Conservation (phyloP, 2,329 filamentous ascomycete species). For the Cladosporium sp. region DNA sequence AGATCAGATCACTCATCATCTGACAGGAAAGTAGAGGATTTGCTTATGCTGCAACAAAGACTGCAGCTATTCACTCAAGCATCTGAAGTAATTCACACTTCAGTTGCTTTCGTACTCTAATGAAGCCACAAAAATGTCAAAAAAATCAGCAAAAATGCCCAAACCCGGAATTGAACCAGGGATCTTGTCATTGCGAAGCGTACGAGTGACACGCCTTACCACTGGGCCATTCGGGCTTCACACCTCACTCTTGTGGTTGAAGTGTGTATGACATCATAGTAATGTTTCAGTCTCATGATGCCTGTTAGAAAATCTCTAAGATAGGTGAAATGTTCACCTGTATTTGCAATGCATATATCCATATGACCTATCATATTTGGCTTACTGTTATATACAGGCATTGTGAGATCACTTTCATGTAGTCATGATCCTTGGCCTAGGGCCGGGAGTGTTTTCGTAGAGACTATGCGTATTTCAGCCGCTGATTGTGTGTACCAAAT, state of each 20-base stretch:
- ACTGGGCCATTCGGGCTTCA: not conserved
- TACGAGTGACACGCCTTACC: slow-evolving; percentile 13
- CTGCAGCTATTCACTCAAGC: not conserved
- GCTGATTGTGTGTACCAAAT: not conserved
- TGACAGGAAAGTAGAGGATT: not conserved
- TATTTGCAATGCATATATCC: too few relatives aligned
- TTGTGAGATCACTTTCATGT: not conserved
- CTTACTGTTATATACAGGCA: not conserved
- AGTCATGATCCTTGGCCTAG: not conserved
- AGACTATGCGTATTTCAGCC: not conserved
- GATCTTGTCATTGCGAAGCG: not conserved
- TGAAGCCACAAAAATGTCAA: not conserved
- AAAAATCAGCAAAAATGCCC: not conserved
- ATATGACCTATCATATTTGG: not conserved
- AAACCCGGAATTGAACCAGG: not conserved
- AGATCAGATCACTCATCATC: not conserved
- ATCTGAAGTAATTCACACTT: not conserved
- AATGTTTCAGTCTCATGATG: too few relatives aligned
- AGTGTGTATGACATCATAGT: too few relatives aligned
- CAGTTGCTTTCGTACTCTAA: not conserved
- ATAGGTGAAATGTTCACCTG: too few relatives aligned
- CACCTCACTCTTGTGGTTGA: too few relatives aligned
- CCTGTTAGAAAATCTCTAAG: too few relatives aligned
- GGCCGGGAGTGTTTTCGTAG: not conserved
- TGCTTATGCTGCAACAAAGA: not conserved